Percentiles rank a stretch among this genome's conserved stretches.
Conservation (phyloP, 768 basidiomycete species). For the Psilocybe sp. region DNA sequence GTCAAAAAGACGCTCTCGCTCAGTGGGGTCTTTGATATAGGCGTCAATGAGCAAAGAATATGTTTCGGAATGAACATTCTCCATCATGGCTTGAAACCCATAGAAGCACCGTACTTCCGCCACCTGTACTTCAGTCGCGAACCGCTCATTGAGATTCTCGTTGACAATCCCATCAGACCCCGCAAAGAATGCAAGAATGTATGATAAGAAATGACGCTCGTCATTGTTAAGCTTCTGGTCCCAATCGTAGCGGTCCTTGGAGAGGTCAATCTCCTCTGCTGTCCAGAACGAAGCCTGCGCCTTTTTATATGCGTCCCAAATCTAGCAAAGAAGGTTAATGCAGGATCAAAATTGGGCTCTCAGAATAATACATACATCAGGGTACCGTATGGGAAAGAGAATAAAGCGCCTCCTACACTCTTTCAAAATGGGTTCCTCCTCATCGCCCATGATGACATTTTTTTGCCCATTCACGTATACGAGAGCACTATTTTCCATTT, state of each 20-base stretch:
- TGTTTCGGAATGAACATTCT: no score
- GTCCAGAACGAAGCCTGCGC: no score
- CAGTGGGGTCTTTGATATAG: no score
- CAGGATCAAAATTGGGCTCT: neutral
- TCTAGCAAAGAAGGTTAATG: slow-evolving; percentile 43
- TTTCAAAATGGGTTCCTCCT: slow-evolving; percentile 79
- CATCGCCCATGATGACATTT: slow-evolving; percentile 61
- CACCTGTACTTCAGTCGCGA: slow-evolving; percentile 87
- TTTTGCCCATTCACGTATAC: no score
- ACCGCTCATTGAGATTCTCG: slow-evolving; percentile 92
- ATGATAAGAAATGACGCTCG: slow-evolving; percentile 88
- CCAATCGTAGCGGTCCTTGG: slow-evolving; percentile 86
- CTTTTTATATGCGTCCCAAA: slow-evolving; percentile 96
- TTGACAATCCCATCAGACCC: slow-evolving; percentile 96
- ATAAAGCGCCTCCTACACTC: slow-evolving; percentile 80
- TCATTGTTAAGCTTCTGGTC: slow-evolving; percentile 69
- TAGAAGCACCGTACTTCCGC: slow-evolving; percentile 96
- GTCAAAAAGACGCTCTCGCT: slow-evolving; percentile 82
- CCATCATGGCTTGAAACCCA: slow-evolving; percentile 99
- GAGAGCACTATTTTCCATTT: no score
- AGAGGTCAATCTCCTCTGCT: slow-evolving; percentile 88
- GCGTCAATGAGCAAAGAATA: no score
- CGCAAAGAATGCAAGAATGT: slow-evolving; percentile 94
- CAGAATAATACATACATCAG: slow-evolving; percentile 59
- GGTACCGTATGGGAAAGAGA: slow-evolving; percentile 90